Evolutionary conservation across 768 basidiomycete species (phyloP).

Genomic region (Paxillus involutus): DNA sequence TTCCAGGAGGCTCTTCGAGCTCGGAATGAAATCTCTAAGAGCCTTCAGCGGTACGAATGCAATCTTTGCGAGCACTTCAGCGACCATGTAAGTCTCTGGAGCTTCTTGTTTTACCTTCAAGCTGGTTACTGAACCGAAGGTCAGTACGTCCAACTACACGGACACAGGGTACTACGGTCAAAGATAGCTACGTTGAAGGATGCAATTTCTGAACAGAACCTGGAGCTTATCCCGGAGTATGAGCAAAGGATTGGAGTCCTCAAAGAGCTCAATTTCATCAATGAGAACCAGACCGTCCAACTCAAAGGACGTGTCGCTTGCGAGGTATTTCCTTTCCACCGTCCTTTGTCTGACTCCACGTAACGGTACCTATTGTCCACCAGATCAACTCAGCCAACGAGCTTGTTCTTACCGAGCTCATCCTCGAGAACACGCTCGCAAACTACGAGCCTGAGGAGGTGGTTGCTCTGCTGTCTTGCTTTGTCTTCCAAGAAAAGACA

Average conservation of each 20-base stretch:
- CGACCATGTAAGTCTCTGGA: slow-evolving; percentile 60
- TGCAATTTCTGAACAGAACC: slow-evolving; percentile 92
- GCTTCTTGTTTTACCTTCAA: neutral
- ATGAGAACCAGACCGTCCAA: slow-evolving; percentile 92
- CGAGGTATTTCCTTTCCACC: slow-evolving; percentile 56
- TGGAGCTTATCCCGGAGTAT: slow-evolving; percentile 96
- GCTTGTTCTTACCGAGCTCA: slow-evolving; percentile 93
- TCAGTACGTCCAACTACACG: slow-evolving; percentile 79
- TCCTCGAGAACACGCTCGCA: slow-evolving; percentile 92
- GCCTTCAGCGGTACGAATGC: slow-evolving; percentile 49
- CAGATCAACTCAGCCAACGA: slow-evolving; percentile 99
- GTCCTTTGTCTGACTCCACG: neutral
- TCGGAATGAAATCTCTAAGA: slow-evolving; percentile 49
- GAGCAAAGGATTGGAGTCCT: slow-evolving; percentile 91
- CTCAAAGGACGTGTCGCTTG: slow-evolving; percentile 98
- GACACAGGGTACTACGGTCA: slow-evolving; percentile 67
- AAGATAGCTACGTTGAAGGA: slow-evolving; percentile 79
- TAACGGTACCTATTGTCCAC: slow-evolving; percentile 2
- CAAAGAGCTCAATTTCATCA: slow-evolving; percentile 89
- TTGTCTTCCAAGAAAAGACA: slow-evolving; percentile 98
- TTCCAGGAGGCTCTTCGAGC: slow-evolving; percentile 81
- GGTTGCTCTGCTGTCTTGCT: slow-evolving; percentile 92
- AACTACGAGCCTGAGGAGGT: slow-evolving; percentile 93
- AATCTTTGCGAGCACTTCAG: slow-evolving; percentile 65
- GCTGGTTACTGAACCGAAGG: slow-evolving; percentile 8